Conservation (phyloP, 2,329 filamentous ascomycete genomes). For the Cladosporium sp. region DNA sequence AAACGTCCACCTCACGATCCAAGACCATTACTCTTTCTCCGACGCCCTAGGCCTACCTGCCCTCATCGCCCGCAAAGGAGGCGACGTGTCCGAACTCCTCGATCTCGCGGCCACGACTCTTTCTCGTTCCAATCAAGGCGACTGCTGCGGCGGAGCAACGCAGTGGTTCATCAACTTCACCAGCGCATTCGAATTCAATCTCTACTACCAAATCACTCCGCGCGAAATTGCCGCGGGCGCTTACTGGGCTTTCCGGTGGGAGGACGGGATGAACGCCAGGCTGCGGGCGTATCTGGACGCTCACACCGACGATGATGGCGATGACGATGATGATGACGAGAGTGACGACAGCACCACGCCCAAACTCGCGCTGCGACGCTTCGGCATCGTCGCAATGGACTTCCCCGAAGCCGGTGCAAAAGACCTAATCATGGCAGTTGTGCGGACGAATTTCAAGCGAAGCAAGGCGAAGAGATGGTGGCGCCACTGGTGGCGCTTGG, state of each 20-base stretch:
- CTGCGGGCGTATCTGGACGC: slow-evolving; percentile 31
- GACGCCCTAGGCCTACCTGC: slow-evolving; percentile 35
- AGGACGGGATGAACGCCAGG: slow-evolving; percentile 42
- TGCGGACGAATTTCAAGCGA: slow-evolving; percentile 37
- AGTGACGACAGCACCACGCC: not conserved
- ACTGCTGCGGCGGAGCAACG: not conserved
- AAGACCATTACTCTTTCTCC: slow-evolving; percentile 47
- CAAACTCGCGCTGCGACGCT: slow-evolving; percentile 26
- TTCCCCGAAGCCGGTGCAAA: slow-evolving; percentile 35
- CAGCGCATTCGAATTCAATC: slow-evolving; percentile 42
- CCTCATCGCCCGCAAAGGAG: slow-evolving; percentile 39
- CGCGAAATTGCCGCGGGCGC: slow-evolving; percentile 42
- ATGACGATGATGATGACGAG: slow-evolving; percentile 2
- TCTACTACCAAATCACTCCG: slow-evolving; percentile 32
- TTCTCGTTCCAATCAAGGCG: slow-evolving; percentile 8
- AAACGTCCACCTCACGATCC: slow-evolving; percentile 38
- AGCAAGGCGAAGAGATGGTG: not conserved
- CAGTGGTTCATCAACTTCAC: slow-evolving; percentile 45
- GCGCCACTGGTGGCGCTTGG: not conserved
- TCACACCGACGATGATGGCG: slow-evolving; percentile 14
- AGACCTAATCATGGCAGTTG: slow-evolving; percentile 39
- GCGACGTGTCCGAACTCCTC: slow-evolving; percentile 37
- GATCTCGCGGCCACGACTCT: slow-evolving; percentile 29
- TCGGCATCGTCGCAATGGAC: slow-evolving; percentile 35
- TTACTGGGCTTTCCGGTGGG: slow-evolving; percentile 40